Conservation (phyloP, 371 early-diverging fungal genomes). For the Circinella umbellata region DNA sequence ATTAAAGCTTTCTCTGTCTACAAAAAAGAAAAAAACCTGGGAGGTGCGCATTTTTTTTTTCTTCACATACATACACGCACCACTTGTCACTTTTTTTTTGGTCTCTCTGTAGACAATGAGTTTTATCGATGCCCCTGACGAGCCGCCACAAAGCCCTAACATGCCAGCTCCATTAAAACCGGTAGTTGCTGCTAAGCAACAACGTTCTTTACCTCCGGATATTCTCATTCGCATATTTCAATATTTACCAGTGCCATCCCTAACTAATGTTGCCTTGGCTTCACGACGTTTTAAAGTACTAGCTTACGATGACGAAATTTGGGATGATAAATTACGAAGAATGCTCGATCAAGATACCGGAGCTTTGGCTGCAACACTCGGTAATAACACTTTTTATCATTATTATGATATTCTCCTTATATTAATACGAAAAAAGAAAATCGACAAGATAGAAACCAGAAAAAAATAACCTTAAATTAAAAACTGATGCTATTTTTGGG, state of each 20-base stretch:
- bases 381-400: neutral
- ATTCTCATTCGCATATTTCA: conserved; percentile 53
- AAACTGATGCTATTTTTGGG: neutral
- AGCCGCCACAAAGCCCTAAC: conserved; percentile 5
- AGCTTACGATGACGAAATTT: conserved; percentile 68
- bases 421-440: neutral
- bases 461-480: conserved; percentile 1
- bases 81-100: neutral
- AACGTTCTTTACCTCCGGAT: conserved; percentile 46
- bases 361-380: conserved; percentile 27
- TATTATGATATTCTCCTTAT: neutral
- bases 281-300: conserved; percentile 70
- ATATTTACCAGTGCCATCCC: conserved; percentile 53
- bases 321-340: conserved; percentile 55
- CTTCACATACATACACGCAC: neutral
- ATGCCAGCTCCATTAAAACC: conserved; percentile 22
- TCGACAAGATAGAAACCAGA: neutral
- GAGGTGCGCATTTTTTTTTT: neutral
- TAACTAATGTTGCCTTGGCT: conserved; percentile 54
- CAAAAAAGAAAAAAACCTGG: neutral
- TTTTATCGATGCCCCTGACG: conserved; percentile 13
- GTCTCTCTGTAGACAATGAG: conserved; percentile 6
- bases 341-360: conserved; percentile 46
- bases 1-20: no score
- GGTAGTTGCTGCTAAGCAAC: conserved; percentile 2